Conservation (phyloP, 331 rosid genomes). For the Cydonia oblonga region DNA sequence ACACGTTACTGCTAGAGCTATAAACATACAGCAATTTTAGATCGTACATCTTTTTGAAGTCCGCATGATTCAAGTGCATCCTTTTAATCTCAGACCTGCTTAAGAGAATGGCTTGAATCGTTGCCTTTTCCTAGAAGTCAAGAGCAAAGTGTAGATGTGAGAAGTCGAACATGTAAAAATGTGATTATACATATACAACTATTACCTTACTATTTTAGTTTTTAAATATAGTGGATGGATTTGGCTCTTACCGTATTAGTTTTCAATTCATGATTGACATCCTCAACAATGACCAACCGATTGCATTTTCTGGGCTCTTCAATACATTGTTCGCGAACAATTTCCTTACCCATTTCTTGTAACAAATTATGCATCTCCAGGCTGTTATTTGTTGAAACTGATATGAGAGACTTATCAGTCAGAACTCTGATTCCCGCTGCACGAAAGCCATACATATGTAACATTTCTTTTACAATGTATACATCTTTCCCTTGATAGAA, state of each 20-base stretch:
- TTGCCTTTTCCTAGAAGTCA: neutral
- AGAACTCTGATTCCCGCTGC: neutral
- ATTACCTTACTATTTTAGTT: neutral
- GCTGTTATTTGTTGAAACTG: neutral
- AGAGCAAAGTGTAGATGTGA: neutral
- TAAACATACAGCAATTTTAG: conserved; percentile 26
- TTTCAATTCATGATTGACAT: neutral
- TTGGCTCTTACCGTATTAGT: neutral
- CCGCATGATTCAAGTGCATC: neutral
- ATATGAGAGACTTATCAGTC: neutral
- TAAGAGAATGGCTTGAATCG: neutral
- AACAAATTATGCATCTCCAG: conserved; percentile 1
- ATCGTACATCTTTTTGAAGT: conserved; percentile 12
- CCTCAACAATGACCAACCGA: neutral
- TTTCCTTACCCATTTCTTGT: neutral
- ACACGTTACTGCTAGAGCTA: too few species aligned
- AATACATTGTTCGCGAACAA: neutral
- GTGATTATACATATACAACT: neutral
- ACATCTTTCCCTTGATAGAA: neutral
- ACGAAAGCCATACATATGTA: neutral
- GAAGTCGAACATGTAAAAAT: neutral
- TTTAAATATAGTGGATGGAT: neutral
- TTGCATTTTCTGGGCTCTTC: neutral
- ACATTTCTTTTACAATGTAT: neutral
- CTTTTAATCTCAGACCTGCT: neutral